Evolutionary conservation across 78 protist genomes (phyloP).

Genomic region (Dictyostelium intermedium): DNA sequence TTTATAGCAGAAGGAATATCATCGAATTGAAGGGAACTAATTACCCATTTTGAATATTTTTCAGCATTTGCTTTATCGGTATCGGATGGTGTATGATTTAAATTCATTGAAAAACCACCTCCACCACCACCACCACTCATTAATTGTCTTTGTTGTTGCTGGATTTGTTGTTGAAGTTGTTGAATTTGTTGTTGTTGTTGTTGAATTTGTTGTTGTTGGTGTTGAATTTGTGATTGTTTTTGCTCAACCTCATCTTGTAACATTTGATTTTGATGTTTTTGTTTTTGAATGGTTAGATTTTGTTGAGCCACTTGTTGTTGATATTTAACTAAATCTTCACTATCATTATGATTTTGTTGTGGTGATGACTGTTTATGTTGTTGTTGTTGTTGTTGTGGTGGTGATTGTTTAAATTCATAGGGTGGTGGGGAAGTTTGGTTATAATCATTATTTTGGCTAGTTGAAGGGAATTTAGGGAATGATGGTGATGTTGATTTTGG

Average conservation of each 20-base stretch:
- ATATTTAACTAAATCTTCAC: background rate
- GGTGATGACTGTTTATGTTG: background rate
- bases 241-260: background rate
- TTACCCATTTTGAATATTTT: constrained; percentile 71
- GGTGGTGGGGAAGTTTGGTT: constrained; percentile 1
- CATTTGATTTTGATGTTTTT: background rate
- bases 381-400: constrained; percentile 12
- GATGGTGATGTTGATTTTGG: constrained; percentile 3
- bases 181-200: constrained; percentile 9
- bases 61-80: constrained; percentile 27
- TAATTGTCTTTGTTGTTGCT: constrained; percentile 23
- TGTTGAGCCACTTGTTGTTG: constrained; percentile 2
- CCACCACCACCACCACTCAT: background rate
- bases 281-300: background rate
- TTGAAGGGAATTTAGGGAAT: background rate
- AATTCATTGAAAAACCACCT: background rate
- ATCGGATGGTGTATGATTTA: constrained; percentile 33
- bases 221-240: background rate
- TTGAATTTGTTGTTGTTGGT: background rate
- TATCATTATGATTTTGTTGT: background rate
- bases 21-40: constrained; percentile 61
- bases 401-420: background rate
- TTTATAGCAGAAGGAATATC: constrained; percentile 54
- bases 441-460: background rate
- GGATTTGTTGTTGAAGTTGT: constrained; percentile 14